Conservation (phyloP, 2,329 filamentous ascomycete species). For the Didymella arachidicola region DNA sequence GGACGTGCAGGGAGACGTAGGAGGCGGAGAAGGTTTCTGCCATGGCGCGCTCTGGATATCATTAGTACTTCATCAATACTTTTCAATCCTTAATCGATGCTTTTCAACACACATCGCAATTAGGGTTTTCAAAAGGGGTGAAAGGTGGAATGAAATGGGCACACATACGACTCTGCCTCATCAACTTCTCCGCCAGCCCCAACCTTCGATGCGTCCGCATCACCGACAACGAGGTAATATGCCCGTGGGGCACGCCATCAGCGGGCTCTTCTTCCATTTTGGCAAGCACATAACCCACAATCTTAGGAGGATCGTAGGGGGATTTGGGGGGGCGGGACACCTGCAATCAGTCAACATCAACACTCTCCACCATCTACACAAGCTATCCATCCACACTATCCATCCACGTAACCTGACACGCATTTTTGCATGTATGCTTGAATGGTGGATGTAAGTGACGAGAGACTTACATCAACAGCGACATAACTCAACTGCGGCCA, state of each 20-base stretch:
- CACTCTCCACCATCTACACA: too few relatives aligned
- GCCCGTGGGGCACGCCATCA: conserved; percentile 90
- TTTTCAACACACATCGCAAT: too few relatives aligned
- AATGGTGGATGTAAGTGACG: too few relatives aligned
- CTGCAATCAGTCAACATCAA: too few relatives aligned
- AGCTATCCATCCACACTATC: too few relatives aligned
- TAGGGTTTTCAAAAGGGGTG: not conserved
- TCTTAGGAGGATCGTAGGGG: conserved; percentile 90
- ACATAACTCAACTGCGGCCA: conserved; percentile 98
- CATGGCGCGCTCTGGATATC: conserved; percentile 82
- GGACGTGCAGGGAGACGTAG: conserved; percentile 96
- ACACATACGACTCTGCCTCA: conserved; percentile 88
- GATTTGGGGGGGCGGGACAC: conserved; percentile 79
- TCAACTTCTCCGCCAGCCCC: conserved; percentile 95
- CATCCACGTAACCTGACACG: too few relatives aligned
- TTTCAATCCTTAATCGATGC: too few relatives aligned
- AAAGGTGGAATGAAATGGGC: too few relatives aligned
- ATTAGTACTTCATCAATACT: too few relatives aligned
- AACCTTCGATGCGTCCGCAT: conserved; percentile 94
- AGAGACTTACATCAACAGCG: conserved; percentile 85
- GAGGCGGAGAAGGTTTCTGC: conserved; percentile 89
- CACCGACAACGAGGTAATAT: conserved; percentile 93
- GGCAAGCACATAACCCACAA: conserved; percentile 97
- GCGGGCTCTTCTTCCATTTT: conserved; percentile 99
- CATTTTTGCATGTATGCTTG: too few relatives aligned